These are phyloP conservation scores for Parmelia sp. DNA, from an alignment of 495 filamentous ascomycete genomes.

Conservation along the genomic window DNA sequence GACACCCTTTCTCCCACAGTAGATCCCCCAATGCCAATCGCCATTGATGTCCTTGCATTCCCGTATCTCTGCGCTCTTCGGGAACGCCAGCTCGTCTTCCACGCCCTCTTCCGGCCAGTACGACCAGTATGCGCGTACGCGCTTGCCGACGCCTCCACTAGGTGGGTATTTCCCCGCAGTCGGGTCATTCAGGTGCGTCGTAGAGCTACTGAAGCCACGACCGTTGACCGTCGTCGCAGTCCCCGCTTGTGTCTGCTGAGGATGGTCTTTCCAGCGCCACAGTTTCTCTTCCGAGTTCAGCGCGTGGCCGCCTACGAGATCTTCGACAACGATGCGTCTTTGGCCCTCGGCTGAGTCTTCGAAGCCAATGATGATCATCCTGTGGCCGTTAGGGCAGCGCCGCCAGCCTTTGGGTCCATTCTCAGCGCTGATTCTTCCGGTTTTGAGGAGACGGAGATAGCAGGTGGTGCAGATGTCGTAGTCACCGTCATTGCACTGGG, in stretches of 20 bases:
- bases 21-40: constrained; percentile 78
- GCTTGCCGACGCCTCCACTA: constrained; percentile 59
- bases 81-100: constrained; percentile 73
- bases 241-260: constrained; percentile 27
- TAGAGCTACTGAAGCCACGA: constrained; percentile 9
- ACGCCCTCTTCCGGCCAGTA: constrained; percentile 63
- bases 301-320: constrained; percentile 64
- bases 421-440: constrained; percentile 57
- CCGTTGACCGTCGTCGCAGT: neutral
- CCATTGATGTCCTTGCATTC: constrained; percentile 79
- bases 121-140: constrained; percentile 59
- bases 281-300: constrained; percentile 37
- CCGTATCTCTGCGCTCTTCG: constrained; percentile 68
- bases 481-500: constrained; percentile 60
- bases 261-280: constrained; percentile 48
- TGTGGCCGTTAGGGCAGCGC: constrained; percentile 68
- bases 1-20: constrained; percentile 66
- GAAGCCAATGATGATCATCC: constrained; percentile 76
- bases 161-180: constrained; percentile 51
- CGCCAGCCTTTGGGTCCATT: constrained; percentile 77
- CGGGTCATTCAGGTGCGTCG: constrained; percentile 1
- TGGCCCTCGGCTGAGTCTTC: constrained; percentile 51
- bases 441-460: constrained; percentile 58
- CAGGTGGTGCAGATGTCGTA: constrained; percentile 78
- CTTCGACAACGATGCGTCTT: constrained; percentile 51